These are phyloP conservation scores for Hippophae tibetana DNA, from an alignment of 306 rosid species.

Conservation along the genomic window DNA sequence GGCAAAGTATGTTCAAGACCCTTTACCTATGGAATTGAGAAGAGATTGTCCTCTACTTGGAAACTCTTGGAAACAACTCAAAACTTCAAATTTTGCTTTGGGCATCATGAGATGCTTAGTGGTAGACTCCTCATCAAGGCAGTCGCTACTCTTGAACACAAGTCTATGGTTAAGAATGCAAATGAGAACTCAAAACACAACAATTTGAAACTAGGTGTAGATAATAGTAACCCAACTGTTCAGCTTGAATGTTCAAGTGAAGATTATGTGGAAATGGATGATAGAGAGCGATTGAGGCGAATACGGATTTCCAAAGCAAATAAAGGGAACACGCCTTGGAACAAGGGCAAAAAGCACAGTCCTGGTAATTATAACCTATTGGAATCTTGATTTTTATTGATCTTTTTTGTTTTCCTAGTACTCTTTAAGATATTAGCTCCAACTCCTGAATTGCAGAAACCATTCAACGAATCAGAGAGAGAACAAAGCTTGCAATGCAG, in stretches of 20 bases:
- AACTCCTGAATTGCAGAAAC: constrained; percentile 52
- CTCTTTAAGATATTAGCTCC: constrained; percentile 9
- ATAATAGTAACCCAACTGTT: constrained; percentile 13
- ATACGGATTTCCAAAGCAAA: constrained; percentile 81
- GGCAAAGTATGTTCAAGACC: constrained; percentile 29
- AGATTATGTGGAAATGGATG: constrained; percentile 31
- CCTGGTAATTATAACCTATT: constrained; percentile 39
- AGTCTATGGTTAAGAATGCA: constrained; percentile 23
- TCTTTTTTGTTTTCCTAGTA: constrained; percentile 1
- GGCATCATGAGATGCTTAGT: constrained; percentile 20
- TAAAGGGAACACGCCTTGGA: constrained; percentile 87
- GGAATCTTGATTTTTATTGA: constrained; percentile 2
- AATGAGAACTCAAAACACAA: constrained; percentile 19
- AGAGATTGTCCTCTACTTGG: constrained; percentile 30
- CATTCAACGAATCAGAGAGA: constrained; percentile 65
- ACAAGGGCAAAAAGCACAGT: constrained; percentile 85
- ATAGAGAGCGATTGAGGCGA: constrained; percentile 69
- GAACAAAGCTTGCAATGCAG: constrained; percentile 96
- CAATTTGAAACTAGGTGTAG: constrained; percentile 18
- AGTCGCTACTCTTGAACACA: constrained; percentile 62
- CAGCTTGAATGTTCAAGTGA: constrained; percentile 22
- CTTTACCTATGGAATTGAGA: constrained; percentile 27
- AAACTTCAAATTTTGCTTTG: constrained; percentile 21
- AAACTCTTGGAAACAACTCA: constrained; percentile 26
- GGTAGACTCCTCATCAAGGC: constrained; percentile 43